Evolutionary conservation across 805 yeast species (phyloP), one percentile per base, ranked within the genome.

Genomic region (Candida sithepensis): DNA sequence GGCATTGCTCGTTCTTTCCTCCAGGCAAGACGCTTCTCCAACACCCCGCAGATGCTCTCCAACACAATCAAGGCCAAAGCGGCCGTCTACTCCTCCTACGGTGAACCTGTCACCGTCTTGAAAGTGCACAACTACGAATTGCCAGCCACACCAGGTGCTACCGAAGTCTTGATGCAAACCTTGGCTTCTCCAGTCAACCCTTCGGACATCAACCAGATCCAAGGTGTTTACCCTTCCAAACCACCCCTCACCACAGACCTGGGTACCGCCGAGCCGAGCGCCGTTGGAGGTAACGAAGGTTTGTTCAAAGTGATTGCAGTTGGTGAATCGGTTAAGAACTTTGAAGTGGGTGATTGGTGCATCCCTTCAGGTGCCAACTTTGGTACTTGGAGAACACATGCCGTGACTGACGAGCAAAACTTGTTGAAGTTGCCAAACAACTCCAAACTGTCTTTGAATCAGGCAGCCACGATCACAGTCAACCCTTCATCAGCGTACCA

Each of bases 251-350:
- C 77, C 22, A 59, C 64, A 4, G 80, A 67, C 42, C 81, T 78
- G 48, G 81, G 82, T 7, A 78, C 88, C 1, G 32, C 50, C 3
- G 78, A 75, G 38, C 91, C 95, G 2, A 69, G 81, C 8, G 95
- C 96, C 4, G 84, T 89, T 41, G 89, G 91, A 33, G 99, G 99
- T 46, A 94, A 94, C 64, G 99, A 92, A 68, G 98, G 97, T 20
- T 77, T 88, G 10, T 91, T 88, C 62, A 85, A 88, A 62, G 84
- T 92, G n/a, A 61, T 87, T n/a, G 80, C 82, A 45, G 77, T 79
- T 9, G 96, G 96, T 19, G 55, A 73, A 9, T 58, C 66, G 14
- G 86, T 81, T 9, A 34, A 44, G 4, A 57, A 62, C 6, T 70
- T 87, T 44, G 56, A 71, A 40, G 68, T 70, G 2, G 97, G 96